These are phyloP conservation scores for Rauvolfia tetraphylla DNA, from an alignment of 257 asterid genomes.

Conservation along the genomic window DNA sequence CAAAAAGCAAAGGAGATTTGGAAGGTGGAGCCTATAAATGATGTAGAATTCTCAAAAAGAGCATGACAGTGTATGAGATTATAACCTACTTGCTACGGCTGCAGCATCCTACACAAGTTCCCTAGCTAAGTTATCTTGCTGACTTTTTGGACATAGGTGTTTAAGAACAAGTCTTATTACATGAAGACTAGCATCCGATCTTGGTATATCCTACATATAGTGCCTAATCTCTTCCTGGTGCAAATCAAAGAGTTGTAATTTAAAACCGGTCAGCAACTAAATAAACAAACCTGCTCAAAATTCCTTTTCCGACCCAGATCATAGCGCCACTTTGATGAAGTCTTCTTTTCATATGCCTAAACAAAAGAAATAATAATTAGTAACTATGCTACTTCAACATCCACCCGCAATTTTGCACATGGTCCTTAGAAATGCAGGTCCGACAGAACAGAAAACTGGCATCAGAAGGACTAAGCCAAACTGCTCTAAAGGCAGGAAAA, in stretches of 20 bases:
- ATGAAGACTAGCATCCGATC: neutral
- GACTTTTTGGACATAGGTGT: neutral
- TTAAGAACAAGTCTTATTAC: neutral
- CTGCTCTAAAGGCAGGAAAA: neutral
- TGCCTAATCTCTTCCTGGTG: neutral
- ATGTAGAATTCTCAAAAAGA: neutral
- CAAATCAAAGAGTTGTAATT: neutral
- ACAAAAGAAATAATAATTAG: slow-evolving; percentile 21
- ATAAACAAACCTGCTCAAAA: slow-evolving; percentile 45
- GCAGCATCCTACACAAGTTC: slow-evolving; percentile 5
- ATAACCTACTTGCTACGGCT: neutral
- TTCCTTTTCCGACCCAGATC: slow-evolving; percentile 92
- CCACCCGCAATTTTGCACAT: neutral
- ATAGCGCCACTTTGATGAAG: slow-evolving; percentile 89
- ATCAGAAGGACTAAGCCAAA: neutral
- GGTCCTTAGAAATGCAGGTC: neutral
- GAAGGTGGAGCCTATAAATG: neutral
- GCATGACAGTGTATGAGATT: neutral
- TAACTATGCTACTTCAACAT: neutral
- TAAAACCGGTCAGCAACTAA: slow-evolving; percentile 1
- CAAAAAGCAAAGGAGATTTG: neutral
- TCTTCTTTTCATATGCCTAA: slow-evolving; percentile 93
- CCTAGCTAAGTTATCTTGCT: neutral
- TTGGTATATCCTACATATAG: neutral
- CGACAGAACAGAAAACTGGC: neutral